Evolutionary conservation across 495 filamentous ascomycete genomes (phyloP).

Genomic region (Podospora tetraspora): DNA sequence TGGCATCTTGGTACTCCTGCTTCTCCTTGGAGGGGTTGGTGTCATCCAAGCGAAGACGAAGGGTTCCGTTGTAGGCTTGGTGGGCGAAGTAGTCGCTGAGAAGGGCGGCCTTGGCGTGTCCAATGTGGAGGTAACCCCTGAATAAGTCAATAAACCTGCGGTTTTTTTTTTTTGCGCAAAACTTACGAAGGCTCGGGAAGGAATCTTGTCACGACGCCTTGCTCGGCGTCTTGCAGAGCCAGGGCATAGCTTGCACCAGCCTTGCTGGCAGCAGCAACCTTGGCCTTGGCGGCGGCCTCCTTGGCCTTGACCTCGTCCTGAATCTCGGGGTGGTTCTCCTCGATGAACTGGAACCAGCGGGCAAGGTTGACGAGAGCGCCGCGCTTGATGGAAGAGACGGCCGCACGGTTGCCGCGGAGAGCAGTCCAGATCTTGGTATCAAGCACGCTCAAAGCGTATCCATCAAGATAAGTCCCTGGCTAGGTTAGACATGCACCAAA

Average conservation of each 20-base stretch:
- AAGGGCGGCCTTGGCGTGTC: conserved; percentile 87
- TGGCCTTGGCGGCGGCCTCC: conserved; percentile 60
- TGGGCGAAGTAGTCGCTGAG: conserved; percentile 94
- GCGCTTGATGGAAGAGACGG: conserved; percentile 71
- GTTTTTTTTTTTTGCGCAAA: neutral
- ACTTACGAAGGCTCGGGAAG: conserved; percentile 88
- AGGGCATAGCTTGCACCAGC: conserved; percentile 89
- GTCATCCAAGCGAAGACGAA: conserved; percentile 84
- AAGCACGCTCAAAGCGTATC: conserved; percentile 70
- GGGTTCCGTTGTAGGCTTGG: conserved; percentile 74
- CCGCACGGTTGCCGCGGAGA: conserved; percentile 80
- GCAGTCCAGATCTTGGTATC: conserved; percentile 83
- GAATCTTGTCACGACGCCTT: conserved; percentile 91
- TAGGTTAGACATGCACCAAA: neutral
- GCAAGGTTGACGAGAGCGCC: conserved; percentile 70
- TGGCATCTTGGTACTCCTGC: conserved; percentile 83
- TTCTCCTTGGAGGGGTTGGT: conserved; percentile 94
- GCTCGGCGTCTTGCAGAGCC: conserved; percentile 76
- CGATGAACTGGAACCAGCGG: conserved; percentile 85
- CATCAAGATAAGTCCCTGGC: conserved; percentile 60
- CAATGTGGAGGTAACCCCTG: conserved; percentile 83
- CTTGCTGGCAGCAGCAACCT: conserved; percentile 69
- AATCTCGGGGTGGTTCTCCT: conserved; percentile 69
- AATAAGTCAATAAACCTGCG: neutral
- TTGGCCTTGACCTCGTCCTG: conserved; percentile 50